Percentiles rank a stretch among this genome's conserved stretches.
phyloP scores from a whole-genome alignment of 2,329 filamentous ascomycete species.

The Dactylonectria macrodidyma region DNA sequence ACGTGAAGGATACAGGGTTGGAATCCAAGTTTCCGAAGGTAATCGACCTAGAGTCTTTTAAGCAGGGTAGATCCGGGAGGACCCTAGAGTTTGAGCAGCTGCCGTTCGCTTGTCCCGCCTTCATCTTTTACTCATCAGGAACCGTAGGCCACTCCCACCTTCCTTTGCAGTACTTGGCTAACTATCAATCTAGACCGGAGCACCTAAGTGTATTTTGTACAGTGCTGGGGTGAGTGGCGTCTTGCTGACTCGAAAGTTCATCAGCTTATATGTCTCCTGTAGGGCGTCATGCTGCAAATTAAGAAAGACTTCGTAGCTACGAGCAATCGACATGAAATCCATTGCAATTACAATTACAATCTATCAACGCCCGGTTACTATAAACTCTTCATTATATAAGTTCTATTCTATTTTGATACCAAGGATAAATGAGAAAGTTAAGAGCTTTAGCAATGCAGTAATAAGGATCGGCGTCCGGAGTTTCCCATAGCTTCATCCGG shows the following conservation, averaged over 20 bases:
- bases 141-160: background rate
- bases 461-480: too few species aligned
- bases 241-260: background rate
- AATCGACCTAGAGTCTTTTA: conserved; percentile 7
- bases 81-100: conserved; percentile 13
- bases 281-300: conserved; percentile 22
- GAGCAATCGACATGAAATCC: too few species aligned
- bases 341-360: too few species aligned
- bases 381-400: too few species aligned
- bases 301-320: conserved; percentile 16
- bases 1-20: background rate
- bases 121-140: conserved; percentile 27
- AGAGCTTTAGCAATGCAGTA: too few species aligned
- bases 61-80: background rate
- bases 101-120: conserved; percentile 12
- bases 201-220: conserved; percentile 23
- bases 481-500: too few species aligned
- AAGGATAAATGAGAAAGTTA: too few species aligned
- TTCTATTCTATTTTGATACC: too few species aligned
- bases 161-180: too few species aligned
- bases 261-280: background rate
- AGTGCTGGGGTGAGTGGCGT: conserved; percentile 2
- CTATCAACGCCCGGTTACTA: too few species aligned
- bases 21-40: background rate
- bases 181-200: conserved; percentile 1